Conservation (phyloP, 2,329 filamentous ascomycete genomes). For the Venturia nashicola region DNA sequence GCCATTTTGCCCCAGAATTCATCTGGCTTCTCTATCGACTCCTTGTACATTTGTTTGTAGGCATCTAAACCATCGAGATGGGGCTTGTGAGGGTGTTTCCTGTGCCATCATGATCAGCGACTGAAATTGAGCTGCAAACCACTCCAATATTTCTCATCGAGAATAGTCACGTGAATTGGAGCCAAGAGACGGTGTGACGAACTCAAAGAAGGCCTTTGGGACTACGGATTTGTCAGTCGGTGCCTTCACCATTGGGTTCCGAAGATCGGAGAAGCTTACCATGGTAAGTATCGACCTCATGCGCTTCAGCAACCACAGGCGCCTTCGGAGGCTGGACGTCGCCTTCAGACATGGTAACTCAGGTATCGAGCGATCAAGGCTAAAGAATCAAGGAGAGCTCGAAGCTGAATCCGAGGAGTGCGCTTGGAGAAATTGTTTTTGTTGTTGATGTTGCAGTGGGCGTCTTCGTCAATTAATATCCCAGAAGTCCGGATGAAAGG, state of each 20-base stretch:
- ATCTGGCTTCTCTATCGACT: slow-evolving; percentile 82
- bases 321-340: slow-evolving; percentile 23
- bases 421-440: background rate
- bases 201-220: slow-evolving; percentile 8
- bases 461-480: background rate
- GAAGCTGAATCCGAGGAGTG: background rate
- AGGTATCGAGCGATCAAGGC: background rate
- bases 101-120: slow-evolving; percentile 15
- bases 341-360: slow-evolving; percentile 33
- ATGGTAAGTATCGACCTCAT: slow-evolving; percentile 61
- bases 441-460: background rate
- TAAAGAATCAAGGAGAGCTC: background rate
- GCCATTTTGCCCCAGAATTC: slow-evolving; percentile 84
- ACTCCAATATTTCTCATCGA: background rate
- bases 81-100: slow-evolving; percentile 48
- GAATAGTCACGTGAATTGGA: background rate
- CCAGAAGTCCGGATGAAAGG: background rate
- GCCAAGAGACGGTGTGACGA: background rate
- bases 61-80: slow-evolving; percentile 48
- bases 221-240: slow-evolving; percentile 4
- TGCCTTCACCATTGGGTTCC: background rate
- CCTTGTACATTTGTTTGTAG: slow-evolving; percentile 53
- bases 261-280: slow-evolving; percentile 6
- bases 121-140: background rate
- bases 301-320: slow-evolving; percentile 61